A percentile compares a stretch with the other conserved stretches of the same genome.
These are phyloP conservation scores for Aspergillus coremiiformis DNA, from an alignment of 495 filamentous ascomycete species.

Conservation along the genomic window DNA sequence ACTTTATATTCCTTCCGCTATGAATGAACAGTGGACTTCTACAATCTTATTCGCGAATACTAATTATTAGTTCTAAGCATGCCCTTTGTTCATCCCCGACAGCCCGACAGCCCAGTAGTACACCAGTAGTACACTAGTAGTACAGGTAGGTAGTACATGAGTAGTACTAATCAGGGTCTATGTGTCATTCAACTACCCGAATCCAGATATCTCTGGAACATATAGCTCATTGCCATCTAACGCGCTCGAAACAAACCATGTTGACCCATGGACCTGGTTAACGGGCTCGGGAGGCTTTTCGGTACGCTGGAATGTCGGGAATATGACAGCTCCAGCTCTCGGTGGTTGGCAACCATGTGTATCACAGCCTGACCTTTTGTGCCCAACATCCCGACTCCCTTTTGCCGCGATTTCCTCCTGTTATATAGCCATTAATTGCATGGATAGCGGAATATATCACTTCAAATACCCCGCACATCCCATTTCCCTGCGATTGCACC, in stretches of 20 bases:
- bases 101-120: no score
- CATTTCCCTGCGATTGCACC: not conserved
- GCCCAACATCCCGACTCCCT: not conserved
- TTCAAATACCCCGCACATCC: not conserved
- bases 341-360: not conserved
- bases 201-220: not conserved
- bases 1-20: not conserved
- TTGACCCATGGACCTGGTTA: constrained; percentile 5
- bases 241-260: not conserved
- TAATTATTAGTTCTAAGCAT: not conserved
- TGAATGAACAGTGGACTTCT: not conserved
- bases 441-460: not conserved
- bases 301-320: not conserved
- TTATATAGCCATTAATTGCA: not conserved
- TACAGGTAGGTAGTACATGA: no score
- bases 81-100: not conserved
- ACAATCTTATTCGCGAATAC: not conserved
- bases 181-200: not conserved
- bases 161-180: not conserved
- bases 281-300: constrained; percentile 8
- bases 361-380: not conserved
- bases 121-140: no score
- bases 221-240: not conserved
- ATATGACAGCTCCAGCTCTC: constrained; percentile 3
- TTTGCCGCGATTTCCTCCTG: not conserved